These are phyloP conservation scores for Cordyceps tenuipes DNA, from an alignment of 2,329 filamentous ascomycete genomes.

Conservation along the genomic window DNA sequence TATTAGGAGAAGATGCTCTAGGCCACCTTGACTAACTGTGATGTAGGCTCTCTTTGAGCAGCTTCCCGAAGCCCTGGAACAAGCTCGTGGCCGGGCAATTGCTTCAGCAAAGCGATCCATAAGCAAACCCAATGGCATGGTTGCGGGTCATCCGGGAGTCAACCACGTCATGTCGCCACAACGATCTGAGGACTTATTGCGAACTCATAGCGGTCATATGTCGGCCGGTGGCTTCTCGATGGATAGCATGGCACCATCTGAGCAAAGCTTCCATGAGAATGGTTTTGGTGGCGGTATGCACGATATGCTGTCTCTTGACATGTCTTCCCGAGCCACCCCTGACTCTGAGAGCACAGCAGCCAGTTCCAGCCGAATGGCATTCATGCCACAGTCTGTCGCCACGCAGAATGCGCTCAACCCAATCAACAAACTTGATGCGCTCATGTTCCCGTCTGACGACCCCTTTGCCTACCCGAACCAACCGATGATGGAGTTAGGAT, in stretches of 20 bases:
- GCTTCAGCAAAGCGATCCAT: constrained; percentile 20
- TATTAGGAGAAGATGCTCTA: not conserved
- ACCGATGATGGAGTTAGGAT: constrained; percentile 55
- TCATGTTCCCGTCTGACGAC: constrained; percentile 75
- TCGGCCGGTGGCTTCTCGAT: constrained; percentile 22
- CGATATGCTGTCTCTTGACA: constrained; percentile 38
- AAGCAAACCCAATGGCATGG: constrained; percentile 19
- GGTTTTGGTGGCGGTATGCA: constrained; percentile 30
- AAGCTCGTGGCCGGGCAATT: constrained; percentile 28
- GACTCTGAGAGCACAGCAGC: constrained; percentile 35
- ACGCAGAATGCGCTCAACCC: constrained; percentile 30
- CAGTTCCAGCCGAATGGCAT: constrained; percentile 29
- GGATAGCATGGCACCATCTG: constrained; percentile 25
- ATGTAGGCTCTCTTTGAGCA: constrained; percentile 71
- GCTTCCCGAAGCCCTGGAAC: constrained; percentile 64
- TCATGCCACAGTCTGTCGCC: constrained; percentile 24
- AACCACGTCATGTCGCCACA: constrained; percentile 25
- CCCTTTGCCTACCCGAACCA: constrained; percentile 75
- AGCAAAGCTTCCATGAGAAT: constrained; percentile 27
- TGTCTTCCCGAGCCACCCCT: constrained; percentile 34
- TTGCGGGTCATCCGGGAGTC: constrained; percentile 24
- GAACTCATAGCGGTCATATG: constrained; percentile 22
- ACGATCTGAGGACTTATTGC: constrained; percentile 26
- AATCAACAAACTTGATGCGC: constrained; percentile 62
- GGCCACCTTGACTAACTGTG: constrained; percentile 15